Evolutionary conservation across 2,329 filamentous ascomycete genomes (phyloP).

Genomic region (Penicillium sp.): DNA sequence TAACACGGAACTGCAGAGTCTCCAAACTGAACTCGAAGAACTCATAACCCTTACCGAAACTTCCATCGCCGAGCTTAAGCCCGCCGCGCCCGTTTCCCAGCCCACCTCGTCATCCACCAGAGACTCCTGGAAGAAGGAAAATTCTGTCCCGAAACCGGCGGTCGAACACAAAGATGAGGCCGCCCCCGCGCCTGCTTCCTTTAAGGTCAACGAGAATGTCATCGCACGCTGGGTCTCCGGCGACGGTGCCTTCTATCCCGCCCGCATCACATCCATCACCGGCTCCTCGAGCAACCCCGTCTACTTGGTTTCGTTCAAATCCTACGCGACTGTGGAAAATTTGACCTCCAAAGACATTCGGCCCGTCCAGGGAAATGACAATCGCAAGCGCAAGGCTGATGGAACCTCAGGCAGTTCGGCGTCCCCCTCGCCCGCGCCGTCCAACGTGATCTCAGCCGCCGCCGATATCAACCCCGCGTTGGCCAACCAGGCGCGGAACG

Average conservation of each 20-base stretch:
- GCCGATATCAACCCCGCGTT: slow-evolving; percentile 69
- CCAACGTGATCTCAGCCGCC: slow-evolving; percentile 67
- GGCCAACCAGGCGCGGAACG: slow-evolving; percentile 66
- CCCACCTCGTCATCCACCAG: slow-evolving; percentile 59
- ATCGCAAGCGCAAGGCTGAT: slow-evolving; percentile 85
- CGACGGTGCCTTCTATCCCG: slow-evolving; percentile 88
- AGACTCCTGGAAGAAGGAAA: slow-evolving; percentile 77
- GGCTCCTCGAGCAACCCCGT: slow-evolving; percentile 89
- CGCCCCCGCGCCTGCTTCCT: slow-evolving; percentile 58
- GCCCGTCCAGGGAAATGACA: slow-evolving; percentile 68
- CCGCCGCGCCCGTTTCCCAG: slow-evolving; percentile 52
- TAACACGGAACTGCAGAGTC: slow-evolving; percentile 74
- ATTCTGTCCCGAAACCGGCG: slow-evolving; percentile 58
- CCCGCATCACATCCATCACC: slow-evolving; percentile 89
- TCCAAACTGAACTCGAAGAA: slow-evolving; percentile 80
- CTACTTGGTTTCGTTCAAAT: slow-evolving; percentile 94
- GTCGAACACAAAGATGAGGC: slow-evolving; percentile 54
- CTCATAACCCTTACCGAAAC: slow-evolving; percentile 79
- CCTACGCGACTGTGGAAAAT: slow-evolving; percentile 80
- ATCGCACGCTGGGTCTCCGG: slow-evolving; percentile 89
- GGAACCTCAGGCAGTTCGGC: slow-evolving; percentile 62
- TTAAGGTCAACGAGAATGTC: slow-evolving; percentile 86
- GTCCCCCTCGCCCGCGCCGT: slow-evolving; percentile 45
- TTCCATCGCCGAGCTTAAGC: slow-evolving; percentile 79
- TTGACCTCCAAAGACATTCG: slow-evolving; percentile 81